Conservation (phyloP, 345 rosid genomes). For the Hypericum perforatum region DNA sequence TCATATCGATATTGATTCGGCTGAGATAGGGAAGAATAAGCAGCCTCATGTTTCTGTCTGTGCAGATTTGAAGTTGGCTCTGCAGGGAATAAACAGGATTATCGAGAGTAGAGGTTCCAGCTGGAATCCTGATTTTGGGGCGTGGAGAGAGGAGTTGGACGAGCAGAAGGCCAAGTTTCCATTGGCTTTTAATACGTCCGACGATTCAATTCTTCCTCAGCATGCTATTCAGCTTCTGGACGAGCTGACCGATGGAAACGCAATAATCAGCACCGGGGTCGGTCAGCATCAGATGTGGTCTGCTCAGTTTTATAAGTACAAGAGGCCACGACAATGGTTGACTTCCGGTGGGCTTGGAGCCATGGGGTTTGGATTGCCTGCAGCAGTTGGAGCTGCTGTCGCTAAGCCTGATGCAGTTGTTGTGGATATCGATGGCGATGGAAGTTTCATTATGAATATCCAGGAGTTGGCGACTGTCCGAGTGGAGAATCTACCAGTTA, state of each 20-base stretch:
- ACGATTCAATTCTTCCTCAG: background rate
- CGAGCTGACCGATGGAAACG: background rate
- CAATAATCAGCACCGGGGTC: background rate
- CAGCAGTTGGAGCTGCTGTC: background rate
- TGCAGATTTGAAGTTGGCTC: background rate
- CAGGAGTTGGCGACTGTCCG: constrained; percentile 1
- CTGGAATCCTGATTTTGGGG: background rate
- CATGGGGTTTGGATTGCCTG: constrained; percentile 2
- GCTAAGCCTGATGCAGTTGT: background rate
- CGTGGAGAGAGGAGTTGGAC: background rate
- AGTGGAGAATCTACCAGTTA: constrained; percentile 1
- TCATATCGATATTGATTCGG: constrained; percentile 2
- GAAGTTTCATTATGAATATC: constrained; percentile 1
- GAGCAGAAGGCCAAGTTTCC: background rate
- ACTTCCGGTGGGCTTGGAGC: background rate
- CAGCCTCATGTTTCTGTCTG: background rate
- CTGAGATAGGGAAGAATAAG: constrained; percentile 6
- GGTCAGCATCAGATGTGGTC: constrained; percentile 5
- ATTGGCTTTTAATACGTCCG: background rate
- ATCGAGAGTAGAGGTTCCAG: background rate
- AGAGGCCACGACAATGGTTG: background rate
- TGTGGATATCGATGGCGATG: constrained; percentile 1
- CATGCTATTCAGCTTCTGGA: background rate
- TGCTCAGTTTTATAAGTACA: constrained; percentile 4
- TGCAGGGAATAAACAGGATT: background rate